These are phyloP conservation scores for Clavariopsis aquatica DNA, from an alignment of 495 filamentous ascomycete species.

Conservation along the genomic window DNA sequence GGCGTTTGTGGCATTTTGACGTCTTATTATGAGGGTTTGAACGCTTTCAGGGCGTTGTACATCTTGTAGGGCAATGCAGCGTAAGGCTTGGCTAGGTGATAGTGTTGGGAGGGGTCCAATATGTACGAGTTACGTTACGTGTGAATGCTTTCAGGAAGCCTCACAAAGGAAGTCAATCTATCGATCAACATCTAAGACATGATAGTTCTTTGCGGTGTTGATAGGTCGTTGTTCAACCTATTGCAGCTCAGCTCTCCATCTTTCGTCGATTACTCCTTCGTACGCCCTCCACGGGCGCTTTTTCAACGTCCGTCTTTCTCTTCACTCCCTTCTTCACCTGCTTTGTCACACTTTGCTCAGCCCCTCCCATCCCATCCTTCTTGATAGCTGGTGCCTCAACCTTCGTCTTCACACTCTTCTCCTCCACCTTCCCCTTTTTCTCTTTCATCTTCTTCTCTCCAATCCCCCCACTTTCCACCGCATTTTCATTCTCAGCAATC, in stretches of 20 bases:
- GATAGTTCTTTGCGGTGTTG: no score
- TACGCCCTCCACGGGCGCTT: background rate
- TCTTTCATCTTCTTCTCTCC: background rate
- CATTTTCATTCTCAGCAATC: background rate
- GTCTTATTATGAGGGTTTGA: background rate
- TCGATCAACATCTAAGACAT: no score
- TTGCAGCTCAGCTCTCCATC: background rate
- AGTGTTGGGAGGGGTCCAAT: background rate
- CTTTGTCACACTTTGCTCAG: conserved; percentile 1
- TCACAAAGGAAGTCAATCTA: no score
- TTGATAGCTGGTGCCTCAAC: conserved; percentile 4
- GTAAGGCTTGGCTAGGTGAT: no score
- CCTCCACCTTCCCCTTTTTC: background rate
- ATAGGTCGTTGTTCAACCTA: no score
- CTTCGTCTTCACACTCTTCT: conserved; percentile 4
- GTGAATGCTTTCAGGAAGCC: no score
- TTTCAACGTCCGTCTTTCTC: conserved; percentile 15
- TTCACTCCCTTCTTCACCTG: conserved; percentile 10
- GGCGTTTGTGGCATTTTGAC: background rate
- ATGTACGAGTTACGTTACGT: background rate
- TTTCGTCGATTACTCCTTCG: conserved; percentile 22
- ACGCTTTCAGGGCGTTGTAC: background rate
- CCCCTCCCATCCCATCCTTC: background rate
- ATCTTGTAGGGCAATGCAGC: no score
- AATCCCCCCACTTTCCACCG: background rate